Base-by-base conservation (phyloP, 2,329 filamentous ascomycete genomes). In the Aspergillus unguis region DNA sequence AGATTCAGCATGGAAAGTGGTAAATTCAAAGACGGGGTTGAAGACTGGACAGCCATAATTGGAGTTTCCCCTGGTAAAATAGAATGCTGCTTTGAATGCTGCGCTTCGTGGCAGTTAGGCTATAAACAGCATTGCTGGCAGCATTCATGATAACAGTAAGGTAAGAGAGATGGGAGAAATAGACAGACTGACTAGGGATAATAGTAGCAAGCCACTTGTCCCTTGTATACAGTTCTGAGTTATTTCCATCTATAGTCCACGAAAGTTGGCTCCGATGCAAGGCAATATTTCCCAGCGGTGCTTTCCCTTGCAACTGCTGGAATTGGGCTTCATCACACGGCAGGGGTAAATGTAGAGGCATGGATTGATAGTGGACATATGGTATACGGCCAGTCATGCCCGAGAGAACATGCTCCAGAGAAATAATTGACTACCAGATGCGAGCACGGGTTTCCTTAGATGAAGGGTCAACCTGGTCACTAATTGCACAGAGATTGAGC, bases 341-440 rank as follows among this genome's bases (percentile, higher is more conserved):
- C 5, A 37, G 1, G 2, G 44, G 32, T 10, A 46, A 10, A 27
- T 28, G 32, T 5, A 29, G 23, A 28, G 44, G 10, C 32, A 46
- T 46, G 44, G 25, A 46, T 36, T 29, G 32, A 3, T n/a, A 3
- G 32, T 46, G 32, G 23, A 37, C 17, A 7, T 26, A 37, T 4
- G 44, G 9, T n/a, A 71, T 67, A 36, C 72, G 65, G 37, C 72
- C 72, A 5, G 72, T 73, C 64, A 75, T 71, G 43, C 64, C 62
- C 17, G 67, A 66, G n/a, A 75, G 62, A 31, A 66, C 63, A 40
- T 69, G 65, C 52, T 75, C 72, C 5, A 74, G 62, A 2, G 59
- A 57, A 44, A 71, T 69, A 5, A 75, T 56, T 11, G 71, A 68
- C 67, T 71, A 74, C 73, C 73, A 75, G 1, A 74, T 65, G 25